Conservation (phyloP, 2,329 filamentous ascomycete genomes). For the Pseudogymnoascus sp. region DNA sequence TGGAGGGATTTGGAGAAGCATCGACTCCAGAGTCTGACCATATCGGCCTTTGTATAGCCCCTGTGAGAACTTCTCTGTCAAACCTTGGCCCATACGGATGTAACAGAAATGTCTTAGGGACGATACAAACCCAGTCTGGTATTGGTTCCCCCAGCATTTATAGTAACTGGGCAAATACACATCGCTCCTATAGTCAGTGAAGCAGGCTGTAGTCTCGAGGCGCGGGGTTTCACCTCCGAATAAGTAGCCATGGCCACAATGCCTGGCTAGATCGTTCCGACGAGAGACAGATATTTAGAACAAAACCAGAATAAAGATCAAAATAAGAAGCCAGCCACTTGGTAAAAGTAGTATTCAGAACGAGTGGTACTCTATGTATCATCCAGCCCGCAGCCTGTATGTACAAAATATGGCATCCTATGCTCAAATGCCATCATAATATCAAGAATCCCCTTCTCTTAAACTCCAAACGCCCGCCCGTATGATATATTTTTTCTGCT, state of each 20-base stretch:
- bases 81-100: not conserved
- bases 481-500: conserved; percentile 6
- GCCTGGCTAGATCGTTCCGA: not conserved
- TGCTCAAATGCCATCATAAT: not conserved
- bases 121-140: not conserved
- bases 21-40: not conserved
- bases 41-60: not conserved
- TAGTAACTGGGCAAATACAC: not conserved
- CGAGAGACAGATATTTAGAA: not conserved
- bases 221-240: not conserved
- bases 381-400: not conserved
- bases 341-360: not conserved
- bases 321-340: not conserved
- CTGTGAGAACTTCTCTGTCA: not conserved
- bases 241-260: not conserved
- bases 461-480: not conserved
- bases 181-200: not conserved
- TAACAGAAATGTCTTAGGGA: not conserved
- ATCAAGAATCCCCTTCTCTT: not conserved
- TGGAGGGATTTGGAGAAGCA: not conserved
- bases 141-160: not conserved
- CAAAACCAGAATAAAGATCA: not conserved
- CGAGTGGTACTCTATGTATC: not conserved
- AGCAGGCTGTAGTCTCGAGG: not conserved
- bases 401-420: not conserved